These are phyloP conservation scores for Leptographium procerum DNA, from an alignment of 2,329 filamentous ascomycete species.

Conservation along the genomic window DNA sequence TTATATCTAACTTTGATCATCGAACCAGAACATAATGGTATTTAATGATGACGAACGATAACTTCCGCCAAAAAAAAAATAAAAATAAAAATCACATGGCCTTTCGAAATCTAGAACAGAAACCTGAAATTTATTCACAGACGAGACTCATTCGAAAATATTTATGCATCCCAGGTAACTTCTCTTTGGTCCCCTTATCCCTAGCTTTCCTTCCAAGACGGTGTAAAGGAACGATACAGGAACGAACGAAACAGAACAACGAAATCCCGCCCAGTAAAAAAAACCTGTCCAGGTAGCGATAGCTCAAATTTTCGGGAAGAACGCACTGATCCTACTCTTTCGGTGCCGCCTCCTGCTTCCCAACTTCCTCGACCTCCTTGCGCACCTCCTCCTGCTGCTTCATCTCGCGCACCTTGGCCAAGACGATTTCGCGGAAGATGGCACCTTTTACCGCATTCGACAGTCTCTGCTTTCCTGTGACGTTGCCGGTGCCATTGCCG, in stretches of 20 bases:
- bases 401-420: conserved; percentile 87
- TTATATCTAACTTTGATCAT: no score
- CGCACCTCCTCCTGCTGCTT: conserved; percentile 74
- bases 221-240: not conserved
- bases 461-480: conserved; percentile 26
- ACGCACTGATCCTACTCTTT: not conserved
- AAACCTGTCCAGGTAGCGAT: not conserved
- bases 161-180: no score
- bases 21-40: no score
- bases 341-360: conserved; percentile 30
- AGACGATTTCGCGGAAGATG: conserved; percentile 88
- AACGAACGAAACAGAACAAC: no score
- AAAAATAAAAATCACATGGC: no score
- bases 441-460: conserved; percentile 47
- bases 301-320: not conserved
- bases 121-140: no score
- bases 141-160: no score
- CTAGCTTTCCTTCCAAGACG: not conserved
- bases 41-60: no score
- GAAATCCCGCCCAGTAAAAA: no score
- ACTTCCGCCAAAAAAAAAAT: no score
- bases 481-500: conserved; percentile 18
- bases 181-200: not conserved
- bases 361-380: conserved; percentile 49
- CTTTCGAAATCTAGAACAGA: no score